phyloP scores from a whole-genome alignment of 495 filamentous ascomycete genomes.

The Aspergillus incahuasiensis region DNA sequence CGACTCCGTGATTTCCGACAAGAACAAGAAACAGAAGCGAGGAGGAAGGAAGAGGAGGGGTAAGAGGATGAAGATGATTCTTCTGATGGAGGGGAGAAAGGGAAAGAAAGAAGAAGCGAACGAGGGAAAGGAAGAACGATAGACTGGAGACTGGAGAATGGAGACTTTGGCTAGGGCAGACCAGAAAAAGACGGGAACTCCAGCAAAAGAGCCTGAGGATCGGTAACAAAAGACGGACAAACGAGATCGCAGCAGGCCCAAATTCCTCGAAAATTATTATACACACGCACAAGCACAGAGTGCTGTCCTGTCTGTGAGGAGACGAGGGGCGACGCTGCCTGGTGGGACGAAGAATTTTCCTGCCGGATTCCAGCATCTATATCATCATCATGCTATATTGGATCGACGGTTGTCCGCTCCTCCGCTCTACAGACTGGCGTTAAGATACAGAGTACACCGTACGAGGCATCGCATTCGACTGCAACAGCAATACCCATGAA shows the following conservation, averaged over 20 bases:
- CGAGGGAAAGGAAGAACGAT: conserved; percentile 17
- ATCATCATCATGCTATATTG: not conserved
- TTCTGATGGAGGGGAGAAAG: conserved; percentile 34
- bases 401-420: not conserved
- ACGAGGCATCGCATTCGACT: not conserved
- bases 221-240: conserved; percentile 19
- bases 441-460: not conserved
- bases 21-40: conserved; percentile 38
- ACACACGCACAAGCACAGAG: conserved; percentile 17
- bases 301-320: conserved; percentile 15
- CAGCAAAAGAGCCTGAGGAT: conserved; percentile 11
- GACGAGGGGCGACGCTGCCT: conserved; percentile 22
- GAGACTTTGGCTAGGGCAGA: conserved; percentile 20
- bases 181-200: conserved; percentile 22
- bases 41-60: conserved; percentile 42
- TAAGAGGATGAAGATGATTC: conserved; percentile 29
- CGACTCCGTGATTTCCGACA: conserved; percentile 41
- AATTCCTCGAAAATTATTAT: conserved; percentile 15
- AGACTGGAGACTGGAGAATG: conserved; percentile 13
- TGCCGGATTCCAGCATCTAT: not conserved
- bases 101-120: conserved; percentile 20
- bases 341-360: conserved; percentile 20
- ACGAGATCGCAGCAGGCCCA: conserved; percentile 12
- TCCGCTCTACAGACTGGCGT: not conserved
- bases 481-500: no score